Percentiles rank a stretch among this genome's conserved stretches.
These are phyloP conservation scores for Sporisorium iseilematis-ciliati DNA, from an alignment of 1,284 basidiomycete genomes.

Conservation along the genomic window DNA sequence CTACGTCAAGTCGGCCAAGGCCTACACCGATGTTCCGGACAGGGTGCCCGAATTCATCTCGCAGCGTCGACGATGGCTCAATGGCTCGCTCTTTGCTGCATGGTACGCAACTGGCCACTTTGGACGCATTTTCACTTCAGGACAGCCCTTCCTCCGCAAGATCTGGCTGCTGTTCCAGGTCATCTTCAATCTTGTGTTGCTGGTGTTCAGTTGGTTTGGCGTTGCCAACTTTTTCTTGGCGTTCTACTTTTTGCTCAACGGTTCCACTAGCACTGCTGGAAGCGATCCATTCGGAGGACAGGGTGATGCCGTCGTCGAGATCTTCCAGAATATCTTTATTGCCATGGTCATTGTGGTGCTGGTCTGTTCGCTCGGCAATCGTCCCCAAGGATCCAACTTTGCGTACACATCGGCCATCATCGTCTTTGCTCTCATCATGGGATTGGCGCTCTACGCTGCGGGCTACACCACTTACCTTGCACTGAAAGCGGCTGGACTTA, in stretches of 20 bases:
- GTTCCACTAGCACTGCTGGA: constrained; percentile 32
- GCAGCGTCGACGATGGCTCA: constrained; percentile 67
- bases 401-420: constrained; percentile 63
- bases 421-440: constrained; percentile 63
- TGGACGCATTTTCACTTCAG: constrained; percentile 62
- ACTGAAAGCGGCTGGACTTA: constrained; percentile 39
- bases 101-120: constrained; percentile 65
- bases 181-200: constrained; percentile 62
- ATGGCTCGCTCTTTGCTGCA: constrained; percentile 64
- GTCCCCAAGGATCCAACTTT: constrained; percentile 64
- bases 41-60: constrained; percentile 64
- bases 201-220: constrained; percentile 66
- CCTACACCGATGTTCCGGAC: constrained; percentile 67
- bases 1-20: constrained; percentile 67
- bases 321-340: constrained; percentile 64
- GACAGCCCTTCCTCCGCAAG: constrained; percentile 62
- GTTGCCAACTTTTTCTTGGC: constrained; percentile 63
- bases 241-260: constrained; percentile 62
- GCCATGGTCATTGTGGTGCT: constrained; percentile 67
- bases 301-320: constrained; percentile 59
- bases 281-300: constrained; percentile 50
- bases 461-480: constrained; percentile 63
- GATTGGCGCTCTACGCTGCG: constrained; percentile 58
- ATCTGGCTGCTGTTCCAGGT: constrained; percentile 63
- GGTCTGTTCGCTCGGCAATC: constrained; percentile 67